Conservation (phyloP, 345 rosid genomes). For the Chamaenerion angustifolium region DNA sequence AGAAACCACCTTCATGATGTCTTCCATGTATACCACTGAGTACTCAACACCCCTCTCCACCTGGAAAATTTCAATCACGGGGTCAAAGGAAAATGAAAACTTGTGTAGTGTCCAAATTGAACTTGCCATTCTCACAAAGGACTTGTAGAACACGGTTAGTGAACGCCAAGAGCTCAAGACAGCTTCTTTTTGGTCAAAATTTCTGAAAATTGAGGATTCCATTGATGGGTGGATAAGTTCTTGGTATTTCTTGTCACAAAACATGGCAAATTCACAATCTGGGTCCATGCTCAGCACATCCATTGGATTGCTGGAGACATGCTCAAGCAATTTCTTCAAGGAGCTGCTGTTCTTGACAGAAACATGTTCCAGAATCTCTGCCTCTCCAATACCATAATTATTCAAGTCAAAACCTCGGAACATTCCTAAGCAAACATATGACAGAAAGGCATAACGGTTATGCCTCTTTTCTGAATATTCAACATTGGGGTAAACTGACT, state of each 20-base stretch:
- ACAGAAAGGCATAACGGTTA: slow-evolving; percentile 51
- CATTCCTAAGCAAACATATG: slow-evolving; percentile 71
- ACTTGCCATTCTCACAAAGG: slow-evolving; percentile 77
- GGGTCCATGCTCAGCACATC: slow-evolving; percentile 62
- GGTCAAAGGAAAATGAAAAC: slow-evolving; percentile 76
- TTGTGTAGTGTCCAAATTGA: slow-evolving; percentile 69
- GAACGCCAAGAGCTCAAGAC: slow-evolving; percentile 86
- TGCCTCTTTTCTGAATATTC: slow-evolving; percentile 44
- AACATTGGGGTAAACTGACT: slow-evolving; percentile 43
- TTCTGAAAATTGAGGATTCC: slow-evolving; percentile 70
- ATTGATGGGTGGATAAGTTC: slow-evolving; percentile 78
- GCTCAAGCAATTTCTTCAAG: slow-evolving; percentile 58
- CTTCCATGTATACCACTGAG: slow-evolving; percentile 79
- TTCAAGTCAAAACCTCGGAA: slow-evolving; percentile 54
- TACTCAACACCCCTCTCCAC: slow-evolving; percentile 73
- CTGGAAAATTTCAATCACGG: slow-evolving; percentile 70
- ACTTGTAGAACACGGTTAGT: slow-evolving; percentile 46
- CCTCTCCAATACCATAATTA: slow-evolving; percentile 30
- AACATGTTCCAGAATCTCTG: slow-evolving; percentile 20
- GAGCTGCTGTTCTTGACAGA: slow-evolving; percentile 16
- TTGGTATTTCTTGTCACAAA: slow-evolving; percentile 82
- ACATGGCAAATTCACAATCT: slow-evolving; percentile 51
- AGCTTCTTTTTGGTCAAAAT: slow-evolving; percentile 53
- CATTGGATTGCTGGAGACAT: slow-evolving; percentile 63
- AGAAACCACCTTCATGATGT: slow-evolving; percentile 31